Conservation (phyloP, 345 rosid species). For the Leavenworthia alabamica region DNA sequence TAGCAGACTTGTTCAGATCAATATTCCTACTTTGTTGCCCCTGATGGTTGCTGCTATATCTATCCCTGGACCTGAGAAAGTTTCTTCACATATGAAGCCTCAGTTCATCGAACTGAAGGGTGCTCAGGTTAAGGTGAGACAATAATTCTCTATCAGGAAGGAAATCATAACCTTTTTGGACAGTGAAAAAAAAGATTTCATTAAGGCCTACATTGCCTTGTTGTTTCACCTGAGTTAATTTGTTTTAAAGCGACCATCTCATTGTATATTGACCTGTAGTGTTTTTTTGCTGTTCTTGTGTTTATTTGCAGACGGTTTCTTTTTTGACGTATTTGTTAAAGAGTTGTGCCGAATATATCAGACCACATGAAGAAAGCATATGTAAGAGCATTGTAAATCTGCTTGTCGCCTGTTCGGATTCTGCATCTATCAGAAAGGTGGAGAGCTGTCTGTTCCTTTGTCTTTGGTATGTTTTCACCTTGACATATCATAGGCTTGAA, state of each 20-base stretch:
- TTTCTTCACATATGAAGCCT: slow-evolving; percentile 67
- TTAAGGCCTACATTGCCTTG: slow-evolving; percentile 2
- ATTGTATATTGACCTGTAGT: slow-evolving; percentile 11
- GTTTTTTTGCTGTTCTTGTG: slow-evolving; percentile 23
- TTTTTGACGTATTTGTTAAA: slow-evolving; percentile 91
- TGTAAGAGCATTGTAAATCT: slow-evolving; percentile 95
- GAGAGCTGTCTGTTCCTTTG: slow-evolving; percentile 10
- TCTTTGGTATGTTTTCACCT: slow-evolving; percentile 3
- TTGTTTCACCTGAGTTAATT: slow-evolving; percentile 2
- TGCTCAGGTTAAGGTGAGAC: slow-evolving; percentile 94
- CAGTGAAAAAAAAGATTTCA: background rate
- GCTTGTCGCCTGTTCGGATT: slow-evolving; percentile 95
- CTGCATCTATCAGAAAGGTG: slow-evolving; percentile 94
- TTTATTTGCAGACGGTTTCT: slow-evolving; percentile 81
- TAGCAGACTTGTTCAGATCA: slow-evolving; percentile 81
- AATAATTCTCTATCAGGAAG: slow-evolving; percentile 1
- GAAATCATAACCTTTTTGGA: background rate
- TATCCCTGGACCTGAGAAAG: slow-evolving; percentile 87
- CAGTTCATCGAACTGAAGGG: slow-evolving; percentile 90
- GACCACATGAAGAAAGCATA: slow-evolving; percentile 93
- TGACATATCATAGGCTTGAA: slow-evolving; percentile 3
- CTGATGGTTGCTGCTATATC: slow-evolving; percentile 96
- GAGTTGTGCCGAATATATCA: slow-evolving; percentile 89
- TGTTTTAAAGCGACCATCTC: background rate
- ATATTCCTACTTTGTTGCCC: slow-evolving; percentile 86